Conservation (phyloP, 495 filamentous ascomycete species). For the Penicillium salamii region DNA sequence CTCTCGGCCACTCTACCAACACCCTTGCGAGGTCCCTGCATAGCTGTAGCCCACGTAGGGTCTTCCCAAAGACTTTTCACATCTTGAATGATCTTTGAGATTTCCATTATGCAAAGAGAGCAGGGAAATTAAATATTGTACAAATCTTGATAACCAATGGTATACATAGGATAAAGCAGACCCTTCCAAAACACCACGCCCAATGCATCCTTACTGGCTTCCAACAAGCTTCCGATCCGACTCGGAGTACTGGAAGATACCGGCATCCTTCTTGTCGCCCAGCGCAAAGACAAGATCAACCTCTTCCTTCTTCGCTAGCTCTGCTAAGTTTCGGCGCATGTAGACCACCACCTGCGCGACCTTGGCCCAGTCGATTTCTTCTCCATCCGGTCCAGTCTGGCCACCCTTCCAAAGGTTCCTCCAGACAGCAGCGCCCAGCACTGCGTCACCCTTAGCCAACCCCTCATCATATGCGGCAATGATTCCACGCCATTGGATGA, state of each 20-base stretch:
- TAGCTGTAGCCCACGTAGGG: no score
- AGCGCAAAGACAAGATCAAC: slow-evolving; percentile 46
- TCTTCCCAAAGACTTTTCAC: no score
- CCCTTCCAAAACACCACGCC: background rate
- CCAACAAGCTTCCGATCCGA: slow-evolving; percentile 35
- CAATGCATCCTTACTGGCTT: slow-evolving; percentile 15
- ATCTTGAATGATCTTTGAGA: background rate
- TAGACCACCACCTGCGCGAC: slow-evolving; percentile 76
- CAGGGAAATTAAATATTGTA: slow-evolving; percentile 19
- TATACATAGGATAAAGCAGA: background rate
- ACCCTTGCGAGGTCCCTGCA: no score
- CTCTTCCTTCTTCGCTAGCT: slow-evolving; percentile 63
- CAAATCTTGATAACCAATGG: slow-evolving; percentile 13
- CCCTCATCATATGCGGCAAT: slow-evolving; percentile 86
- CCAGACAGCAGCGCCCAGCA: slow-evolving; percentile 87
- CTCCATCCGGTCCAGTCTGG: slow-evolving; percentile 31
- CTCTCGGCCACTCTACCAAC: no score
- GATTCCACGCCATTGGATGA: slow-evolving; percentile 84
- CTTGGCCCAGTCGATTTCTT: slow-evolving; percentile 64
- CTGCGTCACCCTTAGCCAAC: slow-evolving; percentile 75
- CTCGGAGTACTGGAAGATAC: slow-evolving; percentile 36
- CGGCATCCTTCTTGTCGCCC: slow-evolving; percentile 13
- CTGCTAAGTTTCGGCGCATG: slow-evolving; percentile 64
- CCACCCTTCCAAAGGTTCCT: slow-evolving; percentile 83
- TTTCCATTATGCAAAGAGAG: slow-evolving; percentile 3